Conservation (phyloP, 2,329 filamentous ascomycete species). For the Penicillium sp. region DNA sequence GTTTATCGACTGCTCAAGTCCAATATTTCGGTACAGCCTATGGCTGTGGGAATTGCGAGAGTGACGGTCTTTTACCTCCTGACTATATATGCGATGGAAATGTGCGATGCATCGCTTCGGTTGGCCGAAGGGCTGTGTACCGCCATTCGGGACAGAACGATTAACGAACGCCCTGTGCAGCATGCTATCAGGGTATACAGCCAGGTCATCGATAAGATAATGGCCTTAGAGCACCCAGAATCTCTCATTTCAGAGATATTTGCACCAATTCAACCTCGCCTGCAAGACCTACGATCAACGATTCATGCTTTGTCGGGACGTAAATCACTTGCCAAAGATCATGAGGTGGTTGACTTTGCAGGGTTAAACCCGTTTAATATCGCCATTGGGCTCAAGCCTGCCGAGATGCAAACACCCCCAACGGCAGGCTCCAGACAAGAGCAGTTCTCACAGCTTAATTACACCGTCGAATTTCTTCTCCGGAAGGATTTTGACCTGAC, state of each 20-base stretch:
- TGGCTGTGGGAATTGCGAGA: constrained; percentile 11
- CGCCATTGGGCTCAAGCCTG: not conserved
- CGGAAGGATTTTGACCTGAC: constrained; percentile 4
- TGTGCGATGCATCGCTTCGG: constrained; percentile 18
- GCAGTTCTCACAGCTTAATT: not conserved
- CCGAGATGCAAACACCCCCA: not conserved
- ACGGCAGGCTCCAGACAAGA: not conserved
- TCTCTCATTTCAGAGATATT: constrained; percentile 8
- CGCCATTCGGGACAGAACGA: constrained; percentile 9
- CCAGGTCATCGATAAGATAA: not conserved
- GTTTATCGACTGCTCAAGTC: constrained; percentile 16
- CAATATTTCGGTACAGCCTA: constrained; percentile 10
- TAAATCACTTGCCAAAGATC: not conserved
- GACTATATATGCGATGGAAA: constrained; percentile 13
- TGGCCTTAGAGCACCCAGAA: not conserved
- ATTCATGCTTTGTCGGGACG: not conserved
- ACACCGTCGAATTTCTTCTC: constrained; percentile 5
- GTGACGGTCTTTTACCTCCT: constrained; percentile 19
- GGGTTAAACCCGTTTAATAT: constrained; percentile 8
- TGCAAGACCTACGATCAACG: not conserved
- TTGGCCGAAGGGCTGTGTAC: constrained; percentile 16
- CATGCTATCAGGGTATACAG: not conserved
- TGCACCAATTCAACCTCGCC: not conserved
- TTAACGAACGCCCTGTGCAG: not conserved
- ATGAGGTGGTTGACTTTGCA: not conserved